Evolutionary conservation across 306 rosid genomes (phyloP), one percentile per base, ranked within the genome.

Genomic region (Inga oerstediana): DNA sequence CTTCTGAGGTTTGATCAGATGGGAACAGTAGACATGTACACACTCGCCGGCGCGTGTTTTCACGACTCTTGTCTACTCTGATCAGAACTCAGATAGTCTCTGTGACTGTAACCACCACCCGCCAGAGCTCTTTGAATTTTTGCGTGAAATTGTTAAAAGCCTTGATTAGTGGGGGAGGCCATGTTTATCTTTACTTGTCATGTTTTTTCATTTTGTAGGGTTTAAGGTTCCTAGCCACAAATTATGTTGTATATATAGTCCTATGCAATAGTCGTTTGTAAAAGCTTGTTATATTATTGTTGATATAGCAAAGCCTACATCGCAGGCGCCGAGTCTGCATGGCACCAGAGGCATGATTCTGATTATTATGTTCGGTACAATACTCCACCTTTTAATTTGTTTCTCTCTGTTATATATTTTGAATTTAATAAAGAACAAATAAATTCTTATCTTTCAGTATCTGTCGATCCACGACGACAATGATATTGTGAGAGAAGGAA

Each of bases 81-180:
- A 19, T 54, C 61, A 17, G 4, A 39, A 39, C 43, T 39, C 43
- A 49, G 56, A 49, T 15, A 46, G 48, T 81, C 66, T 32, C 45
- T 24, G 12, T 74, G 16, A 44, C 9, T 17, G 15, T 15, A 7
- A 59, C 13, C 34, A 22, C 30, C 30, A 10, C 35, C n/a, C 4
- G 45, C 44, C 13, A 14, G 45, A 61, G 68, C 39, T 35, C 39
- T 30, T 39, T 39, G 15, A 17, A 27, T 71, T 82, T 80, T 72
- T 78, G 83, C 80, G 82, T 58, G 41, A 48, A 82, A 68, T 80
- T 81, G 41, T 67, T 59, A 61, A 56, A 27, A 48, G 52, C 30
- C 44, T 66, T 71, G 13, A 51, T 41, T 15, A 69, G 39, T 58
- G 49, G 77, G 69, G 34, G 20, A 48, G 54, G 54, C 54, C 54